Evolutionary conservation across 78 protist species (phyloP), one percentile per base, ranked within the genome.

Genomic region (Protostelium mycophagum): DNA sequence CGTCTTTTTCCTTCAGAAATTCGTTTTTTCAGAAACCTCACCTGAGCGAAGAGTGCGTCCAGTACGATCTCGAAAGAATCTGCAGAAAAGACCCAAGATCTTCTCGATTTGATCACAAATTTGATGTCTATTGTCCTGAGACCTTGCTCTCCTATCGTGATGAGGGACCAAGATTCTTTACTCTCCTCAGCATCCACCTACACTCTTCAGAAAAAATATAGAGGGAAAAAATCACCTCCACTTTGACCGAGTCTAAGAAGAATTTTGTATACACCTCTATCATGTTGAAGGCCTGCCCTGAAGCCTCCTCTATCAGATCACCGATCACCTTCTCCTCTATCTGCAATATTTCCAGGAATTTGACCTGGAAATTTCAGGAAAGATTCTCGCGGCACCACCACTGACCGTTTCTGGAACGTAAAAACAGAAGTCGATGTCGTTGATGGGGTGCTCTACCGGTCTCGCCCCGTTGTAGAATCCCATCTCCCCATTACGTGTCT

Each of bases 111-210:
- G 51, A 85, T 91, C 28, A 91, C 90, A 86, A 91, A 91, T 28
- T 91, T 91, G 10, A 91, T 91, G 87, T 91, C 94, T n/a, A 91
- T 91, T 35, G 86, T 89, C 84, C 91, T 83, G 28, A 89, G 92
- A 37, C 89, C 89, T 36, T 28, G 31, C 38, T 89, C 63, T 9
- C 94, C 94, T 0, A 91, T 39, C 36, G 88, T 85, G 28, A 91
- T 91, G 38, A 91, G 36, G 31, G 94, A 91, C 94, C 94, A 91
- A 5, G 73, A 51, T 51, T 51, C 73, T 25, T 16, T 51, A 16
- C 16, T 51, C 31, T 16, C 16, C 16, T 51, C 73, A 16, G 5
- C 73, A 5, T 51, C 73, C 73, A 51, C 73, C 73, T 51, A 16
- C 73, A 25, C 73, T 51, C 73, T 16, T 51, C 73, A 51, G 73